phyloP scores from a whole-genome alignment of 768 basidiomycete genomes.

The Suillus lakei region DNA sequence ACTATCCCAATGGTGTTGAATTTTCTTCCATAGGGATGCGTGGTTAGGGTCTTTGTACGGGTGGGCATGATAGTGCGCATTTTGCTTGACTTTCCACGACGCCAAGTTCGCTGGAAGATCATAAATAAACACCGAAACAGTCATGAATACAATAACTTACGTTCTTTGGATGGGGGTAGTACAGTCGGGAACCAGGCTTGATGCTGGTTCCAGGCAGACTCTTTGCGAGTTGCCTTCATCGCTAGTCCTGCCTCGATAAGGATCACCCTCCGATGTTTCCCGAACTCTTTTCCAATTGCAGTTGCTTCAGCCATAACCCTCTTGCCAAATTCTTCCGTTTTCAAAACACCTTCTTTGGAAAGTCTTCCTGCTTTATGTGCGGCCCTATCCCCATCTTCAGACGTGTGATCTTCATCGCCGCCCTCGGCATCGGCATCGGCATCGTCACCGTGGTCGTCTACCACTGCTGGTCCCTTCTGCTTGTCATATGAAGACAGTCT shows the following conservation, averaged over 20 bases:
- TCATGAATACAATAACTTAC: not conserved
- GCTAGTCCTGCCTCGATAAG: slow-evolving; percentile 4
- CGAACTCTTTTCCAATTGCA: slow-evolving; percentile 6
- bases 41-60: not conserved
- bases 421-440: not conserved
- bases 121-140: not conserved
- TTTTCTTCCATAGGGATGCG: not conserved
- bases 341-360: not conserved
- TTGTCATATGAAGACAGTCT: not conserved
- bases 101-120: not conserved
- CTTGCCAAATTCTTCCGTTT: not conserved
- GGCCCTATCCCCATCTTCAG: not conserved
- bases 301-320: not conserved
- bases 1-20: not conserved
- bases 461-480: not conserved
- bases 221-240: slow-evolving; percentile 6
- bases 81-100: not conserved
- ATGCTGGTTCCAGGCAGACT: slow-evolving; percentile 8
- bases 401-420: not conserved
- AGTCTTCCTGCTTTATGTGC: slow-evolving; percentile 3
- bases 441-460: not conserved
- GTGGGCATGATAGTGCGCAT: not conserved
- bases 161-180: not conserved
- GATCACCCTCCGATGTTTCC: not conserved
- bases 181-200: slow-evolving; percentile 9